Conservation (phyloP, 2,329 filamentous ascomycete genomes). For the Arachnomyces sp. region DNA sequence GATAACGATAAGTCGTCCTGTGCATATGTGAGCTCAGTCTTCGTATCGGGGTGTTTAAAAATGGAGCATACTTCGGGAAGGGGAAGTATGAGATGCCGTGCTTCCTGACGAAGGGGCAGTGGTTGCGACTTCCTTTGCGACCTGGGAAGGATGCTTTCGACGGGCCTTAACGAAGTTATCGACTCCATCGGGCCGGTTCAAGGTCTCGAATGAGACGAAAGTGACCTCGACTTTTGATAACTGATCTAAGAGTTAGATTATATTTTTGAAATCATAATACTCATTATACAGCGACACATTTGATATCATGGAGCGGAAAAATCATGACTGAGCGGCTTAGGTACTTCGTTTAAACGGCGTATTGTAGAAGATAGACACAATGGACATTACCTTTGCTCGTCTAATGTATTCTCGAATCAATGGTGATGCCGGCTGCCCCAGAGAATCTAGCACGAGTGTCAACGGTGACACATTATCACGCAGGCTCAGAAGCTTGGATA, state of each 20-base stretch:
- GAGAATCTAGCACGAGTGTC: conserved; percentile 73
- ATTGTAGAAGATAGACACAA: conserved; percentile 1
- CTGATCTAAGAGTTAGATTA: conserved; percentile 11
- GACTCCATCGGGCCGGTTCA: conserved; percentile 55
- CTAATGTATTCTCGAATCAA: conserved; percentile 66
- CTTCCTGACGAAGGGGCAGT: conserved; percentile 16
- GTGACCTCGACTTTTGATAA: conserved; percentile 60
- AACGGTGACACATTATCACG: conserved; percentile 77
- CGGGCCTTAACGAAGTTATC: conserved; percentile 61
- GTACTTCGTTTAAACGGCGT: no score
- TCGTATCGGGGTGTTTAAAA: background rate
- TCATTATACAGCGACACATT: conserved; percentile 9
- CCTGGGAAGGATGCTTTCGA: conserved; percentile 48
- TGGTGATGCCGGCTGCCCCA: conserved; percentile 70
- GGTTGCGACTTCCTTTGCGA: conserved; percentile 54
- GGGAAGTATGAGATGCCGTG: conserved; percentile 20
- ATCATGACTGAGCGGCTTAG: no score
- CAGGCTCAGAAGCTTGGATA: conserved; percentile 72
- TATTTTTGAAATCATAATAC: background rate
- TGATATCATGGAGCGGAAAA: background rate
- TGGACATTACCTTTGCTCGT: conserved; percentile 57
- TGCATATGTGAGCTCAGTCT: conserved; percentile 1
- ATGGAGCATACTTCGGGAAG: background rate
- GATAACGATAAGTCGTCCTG: conserved; percentile 68
- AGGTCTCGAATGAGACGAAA: conserved; percentile 69